A percentile compares a stretch with the other conserved stretches of the same genome.
phyloP scores from a whole-genome alignment of 1,284 basidiomycete species.

The Trichosporon faecale region DNA sequence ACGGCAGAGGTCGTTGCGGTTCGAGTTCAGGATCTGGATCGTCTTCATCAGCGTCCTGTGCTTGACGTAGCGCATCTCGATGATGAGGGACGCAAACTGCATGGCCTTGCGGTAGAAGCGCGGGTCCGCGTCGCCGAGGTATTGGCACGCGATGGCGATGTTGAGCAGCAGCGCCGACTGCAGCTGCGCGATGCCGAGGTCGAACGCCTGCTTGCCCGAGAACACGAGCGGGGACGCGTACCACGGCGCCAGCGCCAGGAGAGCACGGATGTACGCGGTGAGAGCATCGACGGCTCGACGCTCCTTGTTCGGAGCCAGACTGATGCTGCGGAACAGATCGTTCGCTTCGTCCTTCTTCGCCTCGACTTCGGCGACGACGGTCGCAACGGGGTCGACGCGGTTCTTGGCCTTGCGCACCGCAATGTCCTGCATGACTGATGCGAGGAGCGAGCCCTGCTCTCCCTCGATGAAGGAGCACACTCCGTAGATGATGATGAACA shows the following conservation, averaged over 20 bases:
- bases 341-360: background rate
- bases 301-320: background rate
- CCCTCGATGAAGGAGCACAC: background rate
- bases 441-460: background rate
- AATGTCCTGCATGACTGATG: background rate
- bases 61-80: conserved; percentile 8
- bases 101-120: conserved; percentile 8
- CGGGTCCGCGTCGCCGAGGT: background rate
- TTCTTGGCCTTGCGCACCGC: background rate
- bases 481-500: background rate
- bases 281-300: background rate
- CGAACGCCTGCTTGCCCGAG: background rate
- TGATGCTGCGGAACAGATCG: background rate
- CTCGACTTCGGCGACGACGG: background rate
- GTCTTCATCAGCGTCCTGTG: background rate
- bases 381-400: background rate
- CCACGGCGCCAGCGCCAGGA: background rate
- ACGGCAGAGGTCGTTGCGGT: background rate
- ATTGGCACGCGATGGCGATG: background rate
- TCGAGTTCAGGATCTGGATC: background rate
- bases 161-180: background rate
- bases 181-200: background rate
- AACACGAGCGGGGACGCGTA: background rate
- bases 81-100: background rate
- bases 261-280: background rate